Evolutionary conservation across 305 asterid genomes (phyloP).

Genomic region (Salvia sclarea): DNA sequence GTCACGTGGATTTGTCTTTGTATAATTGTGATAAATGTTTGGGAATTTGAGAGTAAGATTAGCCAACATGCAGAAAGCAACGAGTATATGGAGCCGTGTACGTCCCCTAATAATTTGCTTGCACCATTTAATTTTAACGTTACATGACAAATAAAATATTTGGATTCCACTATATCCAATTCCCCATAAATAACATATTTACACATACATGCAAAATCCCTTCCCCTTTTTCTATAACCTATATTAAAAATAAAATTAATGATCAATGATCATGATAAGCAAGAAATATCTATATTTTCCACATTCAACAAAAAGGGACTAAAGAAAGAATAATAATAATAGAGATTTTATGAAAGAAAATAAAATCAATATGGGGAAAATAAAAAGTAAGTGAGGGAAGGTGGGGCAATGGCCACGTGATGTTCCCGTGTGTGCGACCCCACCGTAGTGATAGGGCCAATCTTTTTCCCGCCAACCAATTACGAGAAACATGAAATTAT

Average conservation of each 20-base stretch:
- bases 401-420: conserved; percentile 73
- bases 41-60: conserved; percentile 24
- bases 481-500: conserved; percentile 32
- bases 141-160: background rate
- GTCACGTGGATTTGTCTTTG: conserved; percentile 53
- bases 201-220: background rate
- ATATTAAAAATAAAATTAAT: too few species aligned
- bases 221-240: too few species aligned
- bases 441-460: conserved; percentile 9
- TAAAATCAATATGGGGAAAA: background rate
- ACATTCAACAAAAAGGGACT: too few species aligned
- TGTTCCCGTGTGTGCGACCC: conserved; percentile 41
- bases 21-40: conserved; percentile 23
- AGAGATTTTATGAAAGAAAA: too few species aligned
- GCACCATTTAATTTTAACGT: background rate
- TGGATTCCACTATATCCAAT: background rate
- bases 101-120: conserved; percentile 23
- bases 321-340: too few species aligned
- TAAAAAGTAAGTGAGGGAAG: background rate
- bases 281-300: too few species aligned
- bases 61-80: conserved; percentile 32
- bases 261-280: too few species aligned
- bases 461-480: conserved; percentile 23
- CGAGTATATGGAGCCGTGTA: conserved; percentile 40
- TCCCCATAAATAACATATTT: too few species aligned